Base-by-base conservation (phyloP, 2,329 filamentous ascomycete genomes). In the Trichoderma pleuroti region DNA sequence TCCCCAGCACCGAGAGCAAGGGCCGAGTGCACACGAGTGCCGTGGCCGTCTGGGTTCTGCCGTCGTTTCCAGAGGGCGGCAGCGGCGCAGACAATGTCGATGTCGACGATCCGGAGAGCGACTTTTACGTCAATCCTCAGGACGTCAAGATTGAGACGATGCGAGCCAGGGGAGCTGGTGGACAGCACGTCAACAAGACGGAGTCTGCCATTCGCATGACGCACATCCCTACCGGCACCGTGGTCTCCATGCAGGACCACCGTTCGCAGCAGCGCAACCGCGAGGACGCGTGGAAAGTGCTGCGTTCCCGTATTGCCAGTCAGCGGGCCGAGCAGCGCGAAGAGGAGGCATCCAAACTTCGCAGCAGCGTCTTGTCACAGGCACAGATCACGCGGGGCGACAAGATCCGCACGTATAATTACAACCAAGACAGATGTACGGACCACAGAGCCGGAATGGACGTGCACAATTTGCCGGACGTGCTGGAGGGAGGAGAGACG, bases 111-210 rank as follows among this genome's bases (percentile, higher is more conserved):
- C 95, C 95, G 0, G 91, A 90, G 70, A 97, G 93, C 80, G 92
- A 98, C 78, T 98, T 97, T 82, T 97, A 94, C 82, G 86, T 99
- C 72, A 89, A 97, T 77, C 89, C 92, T 7, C 86, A 90, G 72
- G 95, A 99, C 71, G 93, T 99, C 28, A 87, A 87, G 65, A 85
- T 89, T 24, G 96, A 99, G 78, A 93, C 94, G 72, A 97, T 98
- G 94, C 88, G 94, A 18, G 94, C 96, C 0, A 86, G 93, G 59
- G 96, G 96, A 72, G 95, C 96, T 0, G 96, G 96, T 36, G 96
- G 96, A 1, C 96, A 99, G 83, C 96, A 99, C 81, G 96, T 99
- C 78, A 99, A 99, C 83, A 98, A 95, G 80, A 99, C 96, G 0
- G 96, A 99, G 83, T 97, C 93, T 34, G 96, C 96, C 4, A 93